phyloP scores from a whole-genome alignment of 73 alveolate species.

The Paramecium sonneborni region DNA sequence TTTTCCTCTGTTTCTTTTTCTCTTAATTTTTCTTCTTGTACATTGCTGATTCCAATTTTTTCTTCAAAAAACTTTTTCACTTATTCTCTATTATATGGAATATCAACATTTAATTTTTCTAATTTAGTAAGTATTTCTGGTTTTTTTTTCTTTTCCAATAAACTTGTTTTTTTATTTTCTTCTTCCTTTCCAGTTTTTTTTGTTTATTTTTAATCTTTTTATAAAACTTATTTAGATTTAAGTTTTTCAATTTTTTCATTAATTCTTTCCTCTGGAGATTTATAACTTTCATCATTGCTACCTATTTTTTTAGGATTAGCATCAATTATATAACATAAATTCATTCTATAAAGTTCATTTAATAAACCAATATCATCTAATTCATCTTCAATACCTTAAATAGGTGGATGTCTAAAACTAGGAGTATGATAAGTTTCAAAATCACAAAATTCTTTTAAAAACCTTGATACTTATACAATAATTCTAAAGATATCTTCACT shows the following conservation, averaged over 20 bases:
- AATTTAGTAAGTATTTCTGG: slow-evolving; percentile 26
- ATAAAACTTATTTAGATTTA: slow-evolving; percentile 22
- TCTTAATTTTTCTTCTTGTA: slow-evolving; percentile 10
- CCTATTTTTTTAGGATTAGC: slow-evolving; percentile 61
- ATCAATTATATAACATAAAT: slow-evolving; percentile 59
- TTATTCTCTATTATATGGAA: slow-evolving; percentile 59
- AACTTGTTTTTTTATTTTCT: neutral
- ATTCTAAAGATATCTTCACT: slow-evolving; percentile 76
- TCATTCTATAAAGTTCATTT: slow-evolving; percentile 71
- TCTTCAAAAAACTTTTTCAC: slow-evolving; percentile 59
- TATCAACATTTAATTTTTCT: slow-evolving; percentile 63
- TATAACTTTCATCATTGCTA: slow-evolving; percentile 66
- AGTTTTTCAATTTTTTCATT: slow-evolving; percentile 49
- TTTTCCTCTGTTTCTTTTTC: slow-evolving; percentile 22
- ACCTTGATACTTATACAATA: slow-evolving; percentile 72
- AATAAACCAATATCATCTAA: slow-evolving; percentile 74
- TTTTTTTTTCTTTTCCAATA: slow-evolving; percentile 29
- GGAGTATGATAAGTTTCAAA: slow-evolving; percentile 77
- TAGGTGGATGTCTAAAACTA: slow-evolving; percentile 80
- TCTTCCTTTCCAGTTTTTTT: slow-evolving; percentile 2
- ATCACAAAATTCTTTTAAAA: slow-evolving; percentile 78
- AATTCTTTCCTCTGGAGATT: slow-evolving; percentile 58
- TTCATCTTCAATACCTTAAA: slow-evolving; percentile 71
- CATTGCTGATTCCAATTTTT: slow-evolving; percentile 55
- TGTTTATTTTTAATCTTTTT: neutral